phyloP scores from a whole-genome alignment of 2,329 filamentous ascomycete species.

The Pseudopyricularia cyperi region DNA sequence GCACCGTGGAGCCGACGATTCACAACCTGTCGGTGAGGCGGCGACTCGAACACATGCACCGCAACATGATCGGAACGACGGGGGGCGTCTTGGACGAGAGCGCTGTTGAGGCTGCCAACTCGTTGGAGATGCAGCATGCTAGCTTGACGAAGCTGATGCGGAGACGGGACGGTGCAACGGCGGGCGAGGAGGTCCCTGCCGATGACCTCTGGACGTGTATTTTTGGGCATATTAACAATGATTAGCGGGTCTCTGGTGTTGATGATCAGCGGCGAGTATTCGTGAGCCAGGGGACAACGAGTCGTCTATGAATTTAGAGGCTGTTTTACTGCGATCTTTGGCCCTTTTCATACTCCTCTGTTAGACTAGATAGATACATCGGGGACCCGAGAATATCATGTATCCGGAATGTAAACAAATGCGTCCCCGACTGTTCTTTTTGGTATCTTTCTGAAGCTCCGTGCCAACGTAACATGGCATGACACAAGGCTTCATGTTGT shows the following conservation, averaged over 20 bases:
- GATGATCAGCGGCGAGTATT: not conserved
- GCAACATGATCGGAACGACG: constrained; percentile 23
- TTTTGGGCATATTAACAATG: constrained; percentile 47
- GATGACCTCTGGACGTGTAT: constrained; percentile 81
- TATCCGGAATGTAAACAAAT: no score
- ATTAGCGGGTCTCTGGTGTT: constrained; percentile 10
- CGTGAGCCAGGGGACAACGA: not conserved
- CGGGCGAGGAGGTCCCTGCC: constrained; percentile 68
- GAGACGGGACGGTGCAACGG: constrained; percentile 49
- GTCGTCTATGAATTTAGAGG: no score
- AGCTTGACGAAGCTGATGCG: constrained; percentile 57
- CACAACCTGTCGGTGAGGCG: constrained; percentile 74
- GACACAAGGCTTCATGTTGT: no score
- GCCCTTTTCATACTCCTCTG: no score
- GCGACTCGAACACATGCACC: constrained; percentile 63
- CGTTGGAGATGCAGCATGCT: constrained; percentile 66
- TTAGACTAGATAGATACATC: no score
- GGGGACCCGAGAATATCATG: no score
- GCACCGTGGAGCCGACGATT: constrained; percentile 84
- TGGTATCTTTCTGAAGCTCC: no score
- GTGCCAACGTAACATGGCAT: no score
- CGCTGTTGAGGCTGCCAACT: constrained; percentile 70
- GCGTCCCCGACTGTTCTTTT: no score
- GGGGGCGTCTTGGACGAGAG: not conserved
- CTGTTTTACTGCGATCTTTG: no score